phyloP scores from a whole-genome alignment of 2,329 filamentous ascomycete species.

The Sclerotinia subarctica region DNA sequence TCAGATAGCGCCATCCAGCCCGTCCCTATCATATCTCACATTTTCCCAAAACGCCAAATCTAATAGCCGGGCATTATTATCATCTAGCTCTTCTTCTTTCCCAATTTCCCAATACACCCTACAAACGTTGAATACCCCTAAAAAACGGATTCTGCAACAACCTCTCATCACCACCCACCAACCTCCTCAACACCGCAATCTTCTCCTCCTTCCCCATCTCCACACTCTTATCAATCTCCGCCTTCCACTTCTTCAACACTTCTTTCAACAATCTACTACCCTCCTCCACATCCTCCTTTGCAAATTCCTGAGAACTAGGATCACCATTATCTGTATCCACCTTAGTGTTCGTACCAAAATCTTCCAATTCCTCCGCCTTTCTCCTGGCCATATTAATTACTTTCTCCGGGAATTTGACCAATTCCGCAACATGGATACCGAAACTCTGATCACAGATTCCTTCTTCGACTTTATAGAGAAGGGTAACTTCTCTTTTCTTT shows the following conservation, averaged over 20 bases:
- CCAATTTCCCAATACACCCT: not conserved
- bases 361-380: constrained; percentile 96
- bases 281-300: constrained; percentile 82
- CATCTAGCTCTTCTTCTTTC: too few species aligned
- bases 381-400: constrained; percentile 99
- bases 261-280: constrained; percentile 83
- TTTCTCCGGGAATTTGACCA: constrained; percentile 94
- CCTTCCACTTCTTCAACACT: constrained; percentile 81
- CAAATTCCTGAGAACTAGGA: constrained; percentile 49
- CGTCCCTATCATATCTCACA: too few species aligned
- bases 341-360: constrained; percentile 81
- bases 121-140: constrained; percentile 48
- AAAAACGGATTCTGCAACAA: constrained; percentile 67
- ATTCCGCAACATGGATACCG: constrained; percentile 95
- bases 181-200: constrained; percentile 70
- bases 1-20: not conserved
- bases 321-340: constrained; percentile 37
- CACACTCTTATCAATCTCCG: constrained; percentile 55
- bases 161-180: constrained; percentile 71
- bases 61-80: not conserved
- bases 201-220: constrained; percentile 68
- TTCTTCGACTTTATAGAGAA: constrained; percentile 94
- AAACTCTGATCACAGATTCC: constrained; percentile 97
- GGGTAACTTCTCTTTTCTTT: constrained; percentile 73
- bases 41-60: not conserved